Evolutionary conservation across 768 basidiomycete species (phyloP), one percentile per base, ranked within the genome.

Genomic region (Naganishia vaughanmartiniae): DNA sequence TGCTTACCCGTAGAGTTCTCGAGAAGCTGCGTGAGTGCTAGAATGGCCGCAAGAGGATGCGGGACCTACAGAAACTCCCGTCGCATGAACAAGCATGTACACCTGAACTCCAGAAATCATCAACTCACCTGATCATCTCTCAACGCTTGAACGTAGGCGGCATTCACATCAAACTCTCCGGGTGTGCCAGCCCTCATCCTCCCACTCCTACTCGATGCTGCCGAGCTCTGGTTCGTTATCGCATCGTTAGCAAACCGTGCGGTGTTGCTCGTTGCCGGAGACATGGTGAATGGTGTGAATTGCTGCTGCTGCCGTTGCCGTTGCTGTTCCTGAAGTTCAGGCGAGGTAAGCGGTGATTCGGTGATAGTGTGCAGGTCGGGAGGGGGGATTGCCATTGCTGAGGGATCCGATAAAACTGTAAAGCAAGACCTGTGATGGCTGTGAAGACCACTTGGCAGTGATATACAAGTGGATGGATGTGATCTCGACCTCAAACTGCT

Each of bases 31-130:
- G 92, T 89, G 57, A 96, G 84, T 15, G 92, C 87, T 26, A 91
- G 84, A 69, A 97, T 92, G 19, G 94, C 94, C 24, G 93, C 94
- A 26, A 95, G 84, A 11, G 93, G 93, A 66, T 80, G 80, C 46
- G 80, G 77, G 7, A 78, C 76, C 78, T 79, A 31, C 4, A 14
- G 28, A n/a, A 28, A 19, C 31, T 55, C 31, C 9, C 21, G 45
- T 54, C 12, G 30, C 31, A 21, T 33, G 19, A n/a, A 54, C 2
- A 9, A 12, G n/a, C 28, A 19, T 10, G 26, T 24, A 21, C 9
- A 45, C n/a, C 7, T 28, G 21, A 3, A n/a, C 4, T n/a, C 7
- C 14, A 24, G n/a, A 4, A 42, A 28, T n/a, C 15, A 21, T 30
- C 66, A 51, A 82, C 85, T 74, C 76, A 91, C 92, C 81, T 90